These are phyloP conservation scores for Tolypocladium tundrense DNA, from an alignment of 2,329 filamentous ascomycete species.

Conservation along the genomic window DNA sequence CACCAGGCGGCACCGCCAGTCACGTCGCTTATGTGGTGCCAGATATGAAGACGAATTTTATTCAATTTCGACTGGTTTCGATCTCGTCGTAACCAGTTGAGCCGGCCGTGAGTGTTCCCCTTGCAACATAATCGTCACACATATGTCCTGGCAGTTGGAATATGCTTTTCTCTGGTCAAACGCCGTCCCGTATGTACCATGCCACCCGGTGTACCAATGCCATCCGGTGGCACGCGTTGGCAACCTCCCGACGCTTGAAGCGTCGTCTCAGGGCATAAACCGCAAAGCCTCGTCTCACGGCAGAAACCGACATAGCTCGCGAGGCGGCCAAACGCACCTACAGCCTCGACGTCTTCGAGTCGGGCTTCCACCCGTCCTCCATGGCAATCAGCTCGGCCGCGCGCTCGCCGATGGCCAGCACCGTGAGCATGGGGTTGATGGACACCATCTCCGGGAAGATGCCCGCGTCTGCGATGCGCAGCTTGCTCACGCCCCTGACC, in stretches of 20 bases:
- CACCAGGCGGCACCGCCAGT: not conserved
- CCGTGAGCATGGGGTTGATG: constrained; percentile 87
- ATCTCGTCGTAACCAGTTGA: not conserved
- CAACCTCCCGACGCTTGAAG: not conserved
- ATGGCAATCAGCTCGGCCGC: constrained; percentile 71
- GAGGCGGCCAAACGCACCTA: constrained; percentile 7
- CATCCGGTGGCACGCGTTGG: not conserved
- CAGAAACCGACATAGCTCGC: not conserved
- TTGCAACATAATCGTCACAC: not conserved
- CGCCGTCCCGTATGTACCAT: not conserved
- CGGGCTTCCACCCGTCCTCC: constrained; percentile 44
- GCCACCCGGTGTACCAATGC: not conserved
- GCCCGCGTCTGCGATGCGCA: constrained; percentile 77
- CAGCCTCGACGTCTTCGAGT: constrained; percentile 18
- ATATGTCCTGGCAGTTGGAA: not conserved
- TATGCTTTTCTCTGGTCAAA: not conserved
- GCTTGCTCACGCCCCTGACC: constrained; percentile 59
- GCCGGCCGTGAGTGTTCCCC: not conserved
- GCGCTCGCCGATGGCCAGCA: constrained; percentile 72
- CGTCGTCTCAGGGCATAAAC: not conserved
- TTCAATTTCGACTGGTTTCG: not conserved
- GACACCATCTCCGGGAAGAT: constrained; percentile 81
- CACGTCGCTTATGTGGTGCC: not conserved
- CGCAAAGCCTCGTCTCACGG: not conserved
- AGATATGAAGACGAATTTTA: not conserved